Evolutionary conservation across 1,284 basidiomycete species (phyloP).

Genomic region (Papiliotrema flavescens): DNA sequence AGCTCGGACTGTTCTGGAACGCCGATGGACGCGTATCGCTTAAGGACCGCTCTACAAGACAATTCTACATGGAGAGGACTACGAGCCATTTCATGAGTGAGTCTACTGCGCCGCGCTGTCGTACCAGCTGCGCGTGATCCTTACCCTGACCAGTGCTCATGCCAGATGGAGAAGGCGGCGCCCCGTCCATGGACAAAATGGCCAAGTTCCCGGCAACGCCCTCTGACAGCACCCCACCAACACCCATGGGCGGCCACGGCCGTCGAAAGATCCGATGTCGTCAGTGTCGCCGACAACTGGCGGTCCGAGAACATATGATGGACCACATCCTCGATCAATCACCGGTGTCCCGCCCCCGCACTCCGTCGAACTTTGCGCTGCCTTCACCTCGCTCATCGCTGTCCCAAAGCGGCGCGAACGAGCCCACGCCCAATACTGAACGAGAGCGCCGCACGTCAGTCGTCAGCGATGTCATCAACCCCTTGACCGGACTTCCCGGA

Average conservation of each 20-base stretch:
- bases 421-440: background rate
- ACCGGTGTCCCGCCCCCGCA: constrained; percentile 38
- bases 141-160: background rate
- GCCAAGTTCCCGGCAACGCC: constrained; percentile 67
- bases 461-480: constrained; percentile 44
- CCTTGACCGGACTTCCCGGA: constrained; percentile 39
- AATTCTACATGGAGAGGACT: constrained; percentile 75
- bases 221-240: constrained; percentile 59
- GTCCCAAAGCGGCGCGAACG: constrained; percentile 3
- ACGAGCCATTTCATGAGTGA: constrained; percentile 71
- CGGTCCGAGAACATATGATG: constrained; percentile 84
- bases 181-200: constrained; percentile 65
- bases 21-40: constrained; percentile 66
- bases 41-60: constrained; percentile 65
- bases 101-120: background rate
- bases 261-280: constrained; percentile 70
- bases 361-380: constrained; percentile 34
- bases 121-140: background rate
- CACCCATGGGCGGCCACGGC: constrained; percentile 51
- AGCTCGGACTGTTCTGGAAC: constrained; percentile 71
- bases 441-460: constrained; percentile 14
- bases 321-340: constrained; percentile 64
- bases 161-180: constrained; percentile 60
- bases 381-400: constrained; percentile 20
- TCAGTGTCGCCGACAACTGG: constrained; percentile 85